Conservation (phyloP, 805 yeast genomes). For the Yarrowia sp. region DNA sequence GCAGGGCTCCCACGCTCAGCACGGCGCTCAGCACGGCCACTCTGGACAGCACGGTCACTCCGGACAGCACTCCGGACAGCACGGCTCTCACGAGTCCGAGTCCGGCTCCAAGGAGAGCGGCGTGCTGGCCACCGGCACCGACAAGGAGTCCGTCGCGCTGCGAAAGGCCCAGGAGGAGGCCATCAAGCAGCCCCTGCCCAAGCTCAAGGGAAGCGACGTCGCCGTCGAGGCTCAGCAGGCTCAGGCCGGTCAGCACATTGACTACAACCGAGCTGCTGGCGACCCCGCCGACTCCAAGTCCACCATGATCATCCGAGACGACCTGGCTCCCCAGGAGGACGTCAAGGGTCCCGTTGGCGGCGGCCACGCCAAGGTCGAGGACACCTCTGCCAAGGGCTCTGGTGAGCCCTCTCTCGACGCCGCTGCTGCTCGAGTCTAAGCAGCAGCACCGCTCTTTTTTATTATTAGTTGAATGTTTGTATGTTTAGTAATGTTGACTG, state of each 20-base stretch:
- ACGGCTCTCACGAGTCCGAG: background rate
- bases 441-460: background rate
- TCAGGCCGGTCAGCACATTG: slow-evolving; percentile 9
- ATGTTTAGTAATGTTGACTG: no score
- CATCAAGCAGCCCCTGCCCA: slow-evolving; percentile 20
- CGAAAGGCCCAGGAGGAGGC: slow-evolving; percentile 26
- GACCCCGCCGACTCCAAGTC: slow-evolving; percentile 24
- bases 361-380: slow-evolving; percentile 1
- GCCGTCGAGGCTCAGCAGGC: slow-evolving; percentile 13
- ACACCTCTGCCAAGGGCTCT: background rate
- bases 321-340: background rate
- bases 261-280: slow-evolving; percentile 4
- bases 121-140: slow-evolving; percentile 4
- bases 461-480: slow-evolving; percentile 8
- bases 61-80: background rate
- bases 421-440: background rate
- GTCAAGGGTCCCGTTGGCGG: slow-evolving; percentile 13
- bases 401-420: slow-evolving; percentile 6
- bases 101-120: background rate
- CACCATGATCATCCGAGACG: slow-evolving; percentile 18
- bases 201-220: background rate
- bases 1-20: background rate
- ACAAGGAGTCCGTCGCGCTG: slow-evolving; percentile 2
- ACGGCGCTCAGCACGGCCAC: background rate
- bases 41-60: background rate